phyloP scores from a whole-genome alignment of 2,329 filamentous ascomycete genomes.

The Botrytis sinoallii region DNA sequence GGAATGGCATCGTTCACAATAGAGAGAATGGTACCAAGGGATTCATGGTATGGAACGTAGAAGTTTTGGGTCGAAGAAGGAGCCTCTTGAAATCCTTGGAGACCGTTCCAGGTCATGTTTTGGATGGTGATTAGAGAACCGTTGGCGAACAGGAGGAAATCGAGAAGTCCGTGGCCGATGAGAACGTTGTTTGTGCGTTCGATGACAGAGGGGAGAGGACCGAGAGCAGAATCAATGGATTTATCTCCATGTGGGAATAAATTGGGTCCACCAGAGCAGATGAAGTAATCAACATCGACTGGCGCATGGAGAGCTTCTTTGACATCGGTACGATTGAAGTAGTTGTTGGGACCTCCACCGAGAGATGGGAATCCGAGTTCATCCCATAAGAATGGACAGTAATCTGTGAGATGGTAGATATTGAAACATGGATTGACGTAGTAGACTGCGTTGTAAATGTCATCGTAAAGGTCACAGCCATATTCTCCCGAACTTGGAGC shows the following conservation, averaged over 20 bases:
- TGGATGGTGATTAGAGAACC: slow-evolving; percentile 63
- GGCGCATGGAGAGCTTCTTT: slow-evolving; percentile 59
- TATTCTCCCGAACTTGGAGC: slow-evolving; percentile 22
- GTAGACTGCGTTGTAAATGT: slow-evolving; percentile 48
- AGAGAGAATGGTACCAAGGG: slow-evolving; percentile 48
- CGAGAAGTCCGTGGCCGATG: slow-evolving; percentile 59
- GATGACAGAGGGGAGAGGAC: slow-evolving; percentile 56
- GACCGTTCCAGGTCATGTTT: slow-evolving; percentile 69
- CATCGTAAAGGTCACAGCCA: slow-evolving; percentile 38
- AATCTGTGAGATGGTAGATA: slow-evolving; percentile 59
- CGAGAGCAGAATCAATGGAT: slow-evolving; percentile 48
- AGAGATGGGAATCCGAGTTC: slow-evolving; percentile 44
- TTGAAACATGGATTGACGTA: slow-evolving; percentile 61
- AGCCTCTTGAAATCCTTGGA: slow-evolving; percentile 56
- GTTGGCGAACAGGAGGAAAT: slow-evolving; percentile 61
- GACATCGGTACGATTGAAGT: slow-evolving; percentile 61
- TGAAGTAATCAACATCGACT: slow-evolving; percentile 45
- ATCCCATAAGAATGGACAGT: slow-evolving; percentile 34
- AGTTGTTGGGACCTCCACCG: slow-evolving; percentile 52
- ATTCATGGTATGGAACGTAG: slow-evolving; percentile 43
- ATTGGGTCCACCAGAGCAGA: slow-evolving; percentile 49
- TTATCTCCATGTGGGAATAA: slow-evolving; percentile 47
- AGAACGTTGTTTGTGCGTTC: slow-evolving; percentile 58
- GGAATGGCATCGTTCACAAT: slow-evolving; percentile 25
- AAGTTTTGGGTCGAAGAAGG: slow-evolving; percentile 29